Evolutionary conservation across 2,329 filamentous ascomycete genomes (phyloP), one percentile per base, ranked within the genome.

Genomic region (Dactylonectria estremocensis): DNA sequence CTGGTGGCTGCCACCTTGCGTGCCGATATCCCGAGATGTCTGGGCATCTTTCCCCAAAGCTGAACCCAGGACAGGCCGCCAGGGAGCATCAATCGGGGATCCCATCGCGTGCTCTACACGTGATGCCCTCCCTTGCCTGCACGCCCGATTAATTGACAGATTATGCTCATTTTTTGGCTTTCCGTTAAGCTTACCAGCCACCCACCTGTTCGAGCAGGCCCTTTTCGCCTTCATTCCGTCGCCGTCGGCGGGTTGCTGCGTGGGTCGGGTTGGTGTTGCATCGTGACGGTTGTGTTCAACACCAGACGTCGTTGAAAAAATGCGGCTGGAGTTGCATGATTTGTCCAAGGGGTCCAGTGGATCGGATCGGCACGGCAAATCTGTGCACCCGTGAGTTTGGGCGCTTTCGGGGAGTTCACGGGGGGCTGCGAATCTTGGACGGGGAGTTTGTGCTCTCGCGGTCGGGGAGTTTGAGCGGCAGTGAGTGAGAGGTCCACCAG

Each of bases 341-440:
- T 60, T 52, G n/a, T 11, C 28, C 48, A 45, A 28, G n/a, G 31
- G 40, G 28, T 31, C 16, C 11, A n/a, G 11, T 35, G 28, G 33
- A 55, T 61, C 33, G 37, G 31, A 48, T 61, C 33, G 58, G n/a
- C 35, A 14, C 28, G 43, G 40, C 37, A 28, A n/a, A 61, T 37
- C 53, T 14, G 16, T 43, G 48, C 37, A 53, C 53, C 40, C 28
- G 50, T 35, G 59, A 55, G 40, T 55, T 62, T 31, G 37, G 45
- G 55, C n/a, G 45, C 13, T 62, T 37, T 66, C 64, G 64, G 64
- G 64, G 64, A 66, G 64, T 66, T 62, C 52, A 45, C 52, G 57
- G 58, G 58, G 52, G 55, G 58, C 31, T 48, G 35, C 31, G 18
- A 43, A 13, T 49, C 61, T 31, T 54, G 16, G 45, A 35, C 49